Evolutionary conservation across 164 flowering plant genomes (phyloP).

Genomic region (Vitis amurensis): DNA sequence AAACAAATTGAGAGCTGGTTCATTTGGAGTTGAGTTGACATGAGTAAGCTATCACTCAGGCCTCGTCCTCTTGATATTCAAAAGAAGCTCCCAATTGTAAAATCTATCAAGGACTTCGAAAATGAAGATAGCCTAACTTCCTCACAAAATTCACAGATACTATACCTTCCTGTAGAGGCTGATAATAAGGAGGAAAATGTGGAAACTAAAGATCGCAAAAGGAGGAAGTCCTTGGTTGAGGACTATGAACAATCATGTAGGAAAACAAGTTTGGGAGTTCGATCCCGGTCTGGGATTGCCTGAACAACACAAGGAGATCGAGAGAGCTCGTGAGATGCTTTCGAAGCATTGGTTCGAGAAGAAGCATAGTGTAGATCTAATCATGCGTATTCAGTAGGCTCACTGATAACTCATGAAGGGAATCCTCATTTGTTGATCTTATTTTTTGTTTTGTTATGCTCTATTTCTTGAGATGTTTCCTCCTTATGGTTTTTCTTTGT

Average conservation of each 20-base stretch:
- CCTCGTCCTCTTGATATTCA: constrained; percentile 98
- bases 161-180: constrained; percentile 54
- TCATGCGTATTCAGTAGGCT: constrained; percentile 65
- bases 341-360: constrained; percentile 41
- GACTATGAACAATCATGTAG: constrained; percentile 63
- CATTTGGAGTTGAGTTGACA: constrained; percentile 27
- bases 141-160: constrained; percentile 72
- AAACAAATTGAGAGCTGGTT: too few relatives aligned
- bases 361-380: constrained; percentile 83
- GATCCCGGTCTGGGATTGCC: constrained; percentile 59
- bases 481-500: too few relatives aligned
- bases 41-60: constrained; percentile 89
- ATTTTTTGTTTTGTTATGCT: too few relatives aligned
- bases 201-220: constrained; percentile 79
- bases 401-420: too few relatives aligned
- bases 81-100: constrained; percentile 91
- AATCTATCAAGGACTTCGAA: constrained; percentile 85
- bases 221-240: constrained; percentile 76
- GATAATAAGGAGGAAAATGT: constrained; percentile 60
- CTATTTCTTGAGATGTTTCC: too few relatives aligned
- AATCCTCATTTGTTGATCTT: too few relatives aligned
- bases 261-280: constrained; percentile 90
- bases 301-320: constrained; percentile 50
- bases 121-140: constrained; percentile 77
- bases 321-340: constrained; percentile 55